Evolutionary conservation across 75 land plant species (phyloP).

Genomic region (Larix kaempferi): DNA sequence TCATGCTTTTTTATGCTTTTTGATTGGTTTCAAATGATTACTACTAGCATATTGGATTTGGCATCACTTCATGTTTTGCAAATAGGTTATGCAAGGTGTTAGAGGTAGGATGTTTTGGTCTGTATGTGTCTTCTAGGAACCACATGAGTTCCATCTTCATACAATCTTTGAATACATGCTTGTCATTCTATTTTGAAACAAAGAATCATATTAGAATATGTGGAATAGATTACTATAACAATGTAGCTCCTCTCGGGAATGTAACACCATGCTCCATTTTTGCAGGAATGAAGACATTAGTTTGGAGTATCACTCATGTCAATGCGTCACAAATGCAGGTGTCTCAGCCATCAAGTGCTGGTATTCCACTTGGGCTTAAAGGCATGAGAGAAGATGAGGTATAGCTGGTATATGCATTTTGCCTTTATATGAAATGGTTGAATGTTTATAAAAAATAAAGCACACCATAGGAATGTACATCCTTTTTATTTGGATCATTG

Average conservation of each 20-base stretch:
- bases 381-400: conserved; percentile 99
- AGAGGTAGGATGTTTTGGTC: too few relatives aligned
- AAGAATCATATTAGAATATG: too few relatives aligned
- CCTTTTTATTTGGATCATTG: not conserved
- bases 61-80: not conserved
- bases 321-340: conserved; percentile 56
- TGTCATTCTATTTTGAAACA: not conserved
- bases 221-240: too few relatives aligned
- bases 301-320: conserved; percentile 96
- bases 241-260: too few relatives aligned
- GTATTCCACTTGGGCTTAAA: conserved; percentile 51
- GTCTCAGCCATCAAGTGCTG: conserved; percentile 36
- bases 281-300: conserved; percentile 97
- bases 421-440: not conserved
- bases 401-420: not conserved
- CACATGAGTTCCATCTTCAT: not conserved
- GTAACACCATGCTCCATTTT: not conserved
- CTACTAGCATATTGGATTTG: not conserved
- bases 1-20: not conserved
- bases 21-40: not conserved
- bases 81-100: not conserved
- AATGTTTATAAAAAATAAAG: not conserved
- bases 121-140: too few relatives aligned
- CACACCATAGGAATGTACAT: not conserved
- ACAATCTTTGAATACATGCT: not conserved